Percentiles rank a stretch among this genome's conserved stretches.
phyloP scores from a whole-genome alignment of 192 early-diverging fungal genomes.

The Backusella australiensis region DNA sequence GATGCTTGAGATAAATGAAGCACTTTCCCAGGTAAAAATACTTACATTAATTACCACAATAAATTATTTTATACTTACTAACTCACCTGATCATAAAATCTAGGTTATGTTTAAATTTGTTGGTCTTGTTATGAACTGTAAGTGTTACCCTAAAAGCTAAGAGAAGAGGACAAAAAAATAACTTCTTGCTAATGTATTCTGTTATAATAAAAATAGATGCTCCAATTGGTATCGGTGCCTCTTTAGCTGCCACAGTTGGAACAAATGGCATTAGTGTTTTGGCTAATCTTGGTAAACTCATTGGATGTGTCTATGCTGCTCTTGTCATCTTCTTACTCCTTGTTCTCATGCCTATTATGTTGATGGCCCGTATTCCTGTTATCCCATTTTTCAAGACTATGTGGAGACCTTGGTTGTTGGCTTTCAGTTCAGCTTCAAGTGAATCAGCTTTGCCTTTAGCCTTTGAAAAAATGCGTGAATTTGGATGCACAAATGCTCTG shows the following conservation, averaged over 20 bases:
- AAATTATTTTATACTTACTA: not conserved
- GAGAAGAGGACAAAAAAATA: not conserved
- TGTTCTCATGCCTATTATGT: slow-evolving; percentile 56
- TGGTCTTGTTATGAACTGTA: slow-evolving; percentile 53
- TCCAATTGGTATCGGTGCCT: slow-evolving; percentile 62
- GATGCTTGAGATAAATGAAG: slow-evolving; percentile 54
- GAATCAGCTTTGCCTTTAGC: slow-evolving; percentile 69
- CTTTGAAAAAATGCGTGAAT: slow-evolving; percentile 63
- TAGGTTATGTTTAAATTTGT: slow-evolving; percentile 64
- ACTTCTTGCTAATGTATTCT: not conserved
- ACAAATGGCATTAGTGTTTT: slow-evolving; percentile 56
- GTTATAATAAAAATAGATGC: slow-evolving; percentile 34
- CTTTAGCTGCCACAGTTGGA: slow-evolving; percentile 56
- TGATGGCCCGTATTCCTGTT: slow-evolving; percentile 52
- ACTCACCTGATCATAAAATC: not conserved
- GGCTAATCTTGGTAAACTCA: slow-evolving; percentile 58
- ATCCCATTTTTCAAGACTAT: slow-evolving; percentile 47
- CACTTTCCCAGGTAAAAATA: slow-evolving; percentile 39
- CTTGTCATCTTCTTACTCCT: slow-evolving; percentile 55
- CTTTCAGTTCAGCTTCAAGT: slow-evolving; percentile 69
- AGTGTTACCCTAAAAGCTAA: not conserved
- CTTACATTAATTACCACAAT: not conserved
- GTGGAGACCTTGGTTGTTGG: slow-evolving; percentile 60
- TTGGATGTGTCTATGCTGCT: slow-evolving; percentile 59
- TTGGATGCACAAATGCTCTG: slow-evolving; percentile 66